Percentiles rank a stretch among this genome's conserved stretches.
phyloP scores from a whole-genome alignment of 352 stramenopile species.

The Achlya hypogyna region DNA sequence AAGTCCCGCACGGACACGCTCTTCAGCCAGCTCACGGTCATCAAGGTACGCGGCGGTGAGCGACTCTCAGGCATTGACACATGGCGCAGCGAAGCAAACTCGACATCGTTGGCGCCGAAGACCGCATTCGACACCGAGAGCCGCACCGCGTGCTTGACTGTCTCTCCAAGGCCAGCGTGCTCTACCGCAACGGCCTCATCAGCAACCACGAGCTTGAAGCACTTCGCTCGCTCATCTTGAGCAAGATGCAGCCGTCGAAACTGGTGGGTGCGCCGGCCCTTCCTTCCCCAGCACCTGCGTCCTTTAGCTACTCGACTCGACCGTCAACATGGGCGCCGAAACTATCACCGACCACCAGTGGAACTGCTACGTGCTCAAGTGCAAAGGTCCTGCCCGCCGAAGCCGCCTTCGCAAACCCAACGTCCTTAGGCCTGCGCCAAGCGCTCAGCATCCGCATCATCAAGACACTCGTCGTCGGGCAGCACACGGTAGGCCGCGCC shows the following conservation, averaged over 20 bases:
- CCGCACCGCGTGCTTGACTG: slow-evolving; percentile 75
- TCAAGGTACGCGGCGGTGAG: slow-evolving; percentile 3
- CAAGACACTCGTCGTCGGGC: slow-evolving; percentile 35
- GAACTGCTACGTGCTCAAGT: slow-evolving; percentile 72
- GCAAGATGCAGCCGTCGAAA: slow-evolving; percentile 71
- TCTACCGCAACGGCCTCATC: slow-evolving; percentile 74
- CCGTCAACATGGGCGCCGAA: slow-evolving; percentile 64
- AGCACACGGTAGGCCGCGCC: slow-evolving; percentile 49
- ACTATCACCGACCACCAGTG: slow-evolving; percentile 84
- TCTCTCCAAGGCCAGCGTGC: slow-evolving; percentile 71
- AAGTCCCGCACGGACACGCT: slow-evolving; percentile 19
- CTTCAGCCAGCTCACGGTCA: slow-evolving; percentile 12
- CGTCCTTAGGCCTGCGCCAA: slow-evolving; percentile 50
- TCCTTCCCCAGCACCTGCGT: not conserved
- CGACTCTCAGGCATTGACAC: not conserved
- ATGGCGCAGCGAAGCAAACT: slow-evolving; percentile 48
- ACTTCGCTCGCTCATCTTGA: slow-evolving; percentile 66
- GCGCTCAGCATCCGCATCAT: slow-evolving; percentile 71
- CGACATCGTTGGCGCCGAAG: slow-evolving; percentile 66
- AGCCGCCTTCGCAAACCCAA: not conserved
- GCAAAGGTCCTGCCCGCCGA: slow-evolving; percentile 38
- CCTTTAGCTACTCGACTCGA: slow-evolving; percentile 64
- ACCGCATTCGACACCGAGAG: slow-evolving; percentile 73
- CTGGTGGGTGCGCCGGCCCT: slow-evolving; percentile 37
- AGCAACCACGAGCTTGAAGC: slow-evolving; percentile 69